Base-by-base conservation (phyloP, 139 green algal genomes). In the Haematococcus lacustris region DNA sequence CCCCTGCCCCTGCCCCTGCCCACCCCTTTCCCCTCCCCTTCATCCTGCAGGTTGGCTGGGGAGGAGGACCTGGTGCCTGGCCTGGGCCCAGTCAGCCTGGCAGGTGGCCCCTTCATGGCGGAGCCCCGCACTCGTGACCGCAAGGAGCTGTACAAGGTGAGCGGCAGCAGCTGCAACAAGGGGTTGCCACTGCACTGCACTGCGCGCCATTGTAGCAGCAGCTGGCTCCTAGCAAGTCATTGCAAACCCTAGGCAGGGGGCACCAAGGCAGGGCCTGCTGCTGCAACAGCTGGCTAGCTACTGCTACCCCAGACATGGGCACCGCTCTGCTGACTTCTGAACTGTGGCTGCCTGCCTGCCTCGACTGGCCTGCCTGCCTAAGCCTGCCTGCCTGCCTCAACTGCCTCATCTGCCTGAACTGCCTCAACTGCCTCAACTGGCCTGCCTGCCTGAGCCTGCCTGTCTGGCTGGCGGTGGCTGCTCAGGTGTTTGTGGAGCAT, bases 401-500 rank as follows among this genome's bases (percentile, higher is more conserved):
- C n/a, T n/a, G n/a, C n/a, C n/a, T n/a, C n/a, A n/a, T n/a, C n/a
- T n/a, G n/a, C 47, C 13, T 57, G 47, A 21, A 13, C 47, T 57
- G 47, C 13, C 13, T 13, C 21, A 57, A 57, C 13, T 21, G 47
- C 47, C 21, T 57, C 47, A 13, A 57, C 13, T 57, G 47, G 47
- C 47, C 47, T 21, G 13, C 47, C 21, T 57, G 13, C 47, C 47
- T 57, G 47, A n/a, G 47, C 47, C 28, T 64, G 53, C 53, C 23
- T 4, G 4, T 64, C 4, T 7, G 9, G 21, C 4, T 64, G 9
- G 4, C 4, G 21, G 13, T 64, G 53, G 4, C 4, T 34, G 9
- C 32, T 17, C 68, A 79, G 74, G 41, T 34, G 3, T 96, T 86
- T 73, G 64, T 97, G 21, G 86, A 90, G 51, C 85, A 93, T 71